Base-by-base conservation (phyloP, 2,329 filamentous ascomycete genomes). In the Aspergillus ruber region DNA sequence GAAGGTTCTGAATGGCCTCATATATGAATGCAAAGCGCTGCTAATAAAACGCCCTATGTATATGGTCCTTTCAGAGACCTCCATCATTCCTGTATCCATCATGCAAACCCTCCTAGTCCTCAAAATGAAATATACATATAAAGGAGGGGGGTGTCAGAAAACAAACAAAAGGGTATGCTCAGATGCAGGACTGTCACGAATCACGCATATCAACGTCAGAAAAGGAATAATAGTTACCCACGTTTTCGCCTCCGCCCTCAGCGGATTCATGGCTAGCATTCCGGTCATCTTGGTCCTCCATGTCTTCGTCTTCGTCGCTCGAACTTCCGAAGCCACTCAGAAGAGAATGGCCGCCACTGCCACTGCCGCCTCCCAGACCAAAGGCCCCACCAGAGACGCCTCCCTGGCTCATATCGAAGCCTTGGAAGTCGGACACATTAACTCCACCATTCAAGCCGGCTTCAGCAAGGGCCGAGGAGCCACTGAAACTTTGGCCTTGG, bases 251-350 rank as follows among this genome's bases (percentile, higher is more conserved):
- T 62, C 79, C 76, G 57, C 68, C 70, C 59, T 77, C 74, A 54
- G 71, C 61, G 36, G 61, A 58, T 54, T 57, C 63, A 51, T 69
- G 67, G 51, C 65, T 65, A 56, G 68, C 43, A 39, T 61, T 60
- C 56, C 57, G 59, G 57, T 88, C 86, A 55, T 91, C 66, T 32
- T 67, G 65, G 32, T 72, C 69, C 49, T 95, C 88, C 71, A 89
- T 86, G 53, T 96, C 91, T 59, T 96, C 91, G 54, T 97, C 93
- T 56, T 97, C 93, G 62, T 95, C 90, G 61, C 90, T 95, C 43
- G 88, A 93, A 70, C 90, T 95, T 63, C 89, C 90, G 70, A 97
- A 97, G 45, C 90, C 90, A 63, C 88, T 91, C 23, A 93, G 80
- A 50, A 95, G 74, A 25, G 86, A 41, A 36, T 36, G 33, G n/a